Evolutionary conservation across 371 early-diverging fungal genomes (phyloP).

Genomic region (Dipsacomyces acuminosporus): DNA sequence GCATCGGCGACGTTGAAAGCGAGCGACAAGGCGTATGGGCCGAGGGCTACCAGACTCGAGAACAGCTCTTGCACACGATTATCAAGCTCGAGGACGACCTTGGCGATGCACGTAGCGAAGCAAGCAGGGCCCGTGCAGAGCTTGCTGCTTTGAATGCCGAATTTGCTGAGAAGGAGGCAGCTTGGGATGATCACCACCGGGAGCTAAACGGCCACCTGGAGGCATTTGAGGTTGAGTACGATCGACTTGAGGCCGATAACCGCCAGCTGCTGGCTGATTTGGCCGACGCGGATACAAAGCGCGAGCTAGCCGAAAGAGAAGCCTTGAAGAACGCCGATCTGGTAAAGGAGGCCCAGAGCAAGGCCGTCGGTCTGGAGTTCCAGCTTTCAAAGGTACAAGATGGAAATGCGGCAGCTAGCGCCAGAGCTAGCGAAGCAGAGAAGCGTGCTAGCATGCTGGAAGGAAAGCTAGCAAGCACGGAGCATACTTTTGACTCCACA

Average conservation of each 20-base stretch:
- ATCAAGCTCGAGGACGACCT: conserved; percentile 23
- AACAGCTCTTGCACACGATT: conserved; percentile 28
- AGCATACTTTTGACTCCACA: not conserved
- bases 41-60: conserved; percentile 32
- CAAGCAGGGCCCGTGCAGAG: not conserved
- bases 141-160: conserved; percentile 2
- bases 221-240: not conserved
- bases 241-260: conserved; percentile 17
- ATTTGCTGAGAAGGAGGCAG: not conserved
- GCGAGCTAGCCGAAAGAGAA: not conserved
- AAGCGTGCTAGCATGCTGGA: conserved; percentile 7
- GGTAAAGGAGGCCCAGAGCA: not conserved
- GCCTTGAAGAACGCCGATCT: not conserved
- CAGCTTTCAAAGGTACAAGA: no score
- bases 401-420: not conserved
- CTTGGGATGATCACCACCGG: conserved; percentile 1
- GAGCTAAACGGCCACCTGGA: conserved; percentile 11
- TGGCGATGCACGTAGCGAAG: conserved; percentile 4
- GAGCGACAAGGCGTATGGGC: conserved; percentile 40
- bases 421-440: conserved; percentile 3
- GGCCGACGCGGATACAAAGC: conserved; percentile 2
- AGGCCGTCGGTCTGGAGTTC: not conserved
- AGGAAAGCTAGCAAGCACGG: conserved; percentile 3
- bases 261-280: conserved; percentile 24
- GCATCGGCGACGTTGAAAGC: conserved; percentile 32